Evolutionary conservation across 148 eudicot species (phyloP).

Genomic region (Camellia japonica): DNA sequence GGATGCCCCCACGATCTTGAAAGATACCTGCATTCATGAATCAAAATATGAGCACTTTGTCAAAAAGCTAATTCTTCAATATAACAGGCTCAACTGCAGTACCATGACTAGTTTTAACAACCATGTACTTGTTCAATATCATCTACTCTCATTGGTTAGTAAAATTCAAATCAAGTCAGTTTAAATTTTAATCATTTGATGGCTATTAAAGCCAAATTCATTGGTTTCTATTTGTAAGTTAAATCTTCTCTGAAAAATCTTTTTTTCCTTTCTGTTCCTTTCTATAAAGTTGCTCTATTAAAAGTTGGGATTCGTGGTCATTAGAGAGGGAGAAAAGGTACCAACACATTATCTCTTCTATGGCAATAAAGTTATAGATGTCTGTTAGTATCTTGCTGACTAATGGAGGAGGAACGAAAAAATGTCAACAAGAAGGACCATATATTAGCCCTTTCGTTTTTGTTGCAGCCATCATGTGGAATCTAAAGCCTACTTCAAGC

Average conservation of each 20-base stretch:
- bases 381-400: neutral
- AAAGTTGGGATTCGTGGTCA: neutral
- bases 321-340: neutral
- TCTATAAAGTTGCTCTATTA: neutral
- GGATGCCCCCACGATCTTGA: slow-evolving; percentile 88
- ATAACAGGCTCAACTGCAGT: slow-evolving; percentile 1
- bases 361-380: neutral
- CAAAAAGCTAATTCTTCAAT: neutral
- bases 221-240: neutral
- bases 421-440: neutral
- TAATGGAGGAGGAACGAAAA: neutral
- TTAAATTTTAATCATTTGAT: neutral
- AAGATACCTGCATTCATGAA: slow-evolving; percentile 66
- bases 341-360: neutral
- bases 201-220: slow-evolving; percentile 5
- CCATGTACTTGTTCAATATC: neutral
- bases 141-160: neutral
- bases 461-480: neutral
- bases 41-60: neutral
- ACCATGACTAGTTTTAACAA: neutral
- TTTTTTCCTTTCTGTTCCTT: neutral
- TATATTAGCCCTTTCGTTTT: neutral
- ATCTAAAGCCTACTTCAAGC: neutral
- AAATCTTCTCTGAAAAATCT: neutral
- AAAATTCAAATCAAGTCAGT: neutral